Evolutionary conservation across 805 yeast species (phyloP), one percentile per base, ranked within the genome.

Genomic region (Kodamaea laetipori): DNA sequence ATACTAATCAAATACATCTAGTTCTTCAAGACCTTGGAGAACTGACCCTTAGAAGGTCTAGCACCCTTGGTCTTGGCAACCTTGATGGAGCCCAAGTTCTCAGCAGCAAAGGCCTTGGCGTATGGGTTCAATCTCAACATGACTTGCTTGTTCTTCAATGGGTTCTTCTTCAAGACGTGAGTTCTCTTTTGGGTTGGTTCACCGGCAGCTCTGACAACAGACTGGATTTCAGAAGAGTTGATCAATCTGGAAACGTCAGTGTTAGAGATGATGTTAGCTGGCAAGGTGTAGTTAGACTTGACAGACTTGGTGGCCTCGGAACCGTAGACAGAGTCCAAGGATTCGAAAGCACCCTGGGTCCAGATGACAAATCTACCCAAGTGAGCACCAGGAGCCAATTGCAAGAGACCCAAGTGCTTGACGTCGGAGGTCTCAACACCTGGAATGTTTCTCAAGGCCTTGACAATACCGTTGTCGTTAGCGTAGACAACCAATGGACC

Each of bases 341-440:
- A 82, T 72, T 90, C 86, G 75, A 94, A 90, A 72, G 99, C 99
- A 72, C 89, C 79, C 81, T 90, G 96, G 70, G 99, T 90, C 99
- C 99, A 94, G 89, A 94, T 89, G 69, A 94, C 86, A 69, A 94
- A 94, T 84, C 99, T 90, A 81, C 99, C 99, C 68, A 94, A 81
- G 83, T 94, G 99, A 71, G 98, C 96, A 86, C 99, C 99, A 76
- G 99, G 99, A 66, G 99, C 99, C 69, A 94, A 86, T 82, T 92
- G 98, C 73, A 94, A 85, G 66, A 94, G 81, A 80, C 94, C 94
- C 68, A 94, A 82, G 70, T 90, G 80, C 66, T 85, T 78, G 64
- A 94, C 99, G 73, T 84, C 79, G 66, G 92, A 83, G 68, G 96
- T 84, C 82, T 94, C 99, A 61, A 94, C 98, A 86, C 99, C 99